Evolutionary conservation across 352 stramenopile genomes (phyloP).

Genomic region (Phytophthora hybrid): DNA sequence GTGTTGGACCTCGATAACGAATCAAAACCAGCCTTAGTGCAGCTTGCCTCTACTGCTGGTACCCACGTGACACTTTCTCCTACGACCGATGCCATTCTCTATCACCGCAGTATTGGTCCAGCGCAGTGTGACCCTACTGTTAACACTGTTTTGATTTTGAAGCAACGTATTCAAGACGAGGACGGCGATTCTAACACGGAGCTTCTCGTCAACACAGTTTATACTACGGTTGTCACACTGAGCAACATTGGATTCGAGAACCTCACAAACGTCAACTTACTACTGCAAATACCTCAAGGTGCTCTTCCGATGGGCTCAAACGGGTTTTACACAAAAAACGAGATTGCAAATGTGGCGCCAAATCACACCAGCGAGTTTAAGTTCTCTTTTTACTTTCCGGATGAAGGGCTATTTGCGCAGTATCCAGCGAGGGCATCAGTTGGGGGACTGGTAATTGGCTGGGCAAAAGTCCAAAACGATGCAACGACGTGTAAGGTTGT

Average conservation of each 20-base stretch:
- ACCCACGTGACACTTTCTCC: conserved; percentile 30
- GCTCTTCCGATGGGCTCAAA: conserved; percentile 49
- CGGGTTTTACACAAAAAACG: conserved; percentile 63
- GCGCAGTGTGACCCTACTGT: conserved; percentile 26
- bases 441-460: conserved; percentile 47
- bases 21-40: conserved; percentile 24
- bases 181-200: conserved; percentile 37
- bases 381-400: conserved; percentile 73
- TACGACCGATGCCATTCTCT: conserved; percentile 48
- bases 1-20: conserved; percentile 57
- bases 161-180: conserved; percentile 53
- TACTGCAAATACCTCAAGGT: conserved; percentile 76
- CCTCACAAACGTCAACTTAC: conserved; percentile 48
- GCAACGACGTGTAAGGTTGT: conserved; percentile 39
- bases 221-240: conserved; percentile 59
- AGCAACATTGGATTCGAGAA: conserved; percentile 59
- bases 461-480: conserved; percentile 33
- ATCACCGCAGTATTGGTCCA: conserved; percentile 56
- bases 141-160: conserved; percentile 59
- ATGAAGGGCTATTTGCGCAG: conserved; percentile 51
- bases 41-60: conserved; percentile 16
- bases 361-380: conserved; percentile 52
- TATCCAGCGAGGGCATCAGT: conserved; percentile 62
- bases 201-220: conserved; percentile 60
- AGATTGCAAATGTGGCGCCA: conserved; percentile 41